Conservation (phyloP, 1,284 basidiomycete genomes). For the Moesziomyces parantarcticus region DNA sequence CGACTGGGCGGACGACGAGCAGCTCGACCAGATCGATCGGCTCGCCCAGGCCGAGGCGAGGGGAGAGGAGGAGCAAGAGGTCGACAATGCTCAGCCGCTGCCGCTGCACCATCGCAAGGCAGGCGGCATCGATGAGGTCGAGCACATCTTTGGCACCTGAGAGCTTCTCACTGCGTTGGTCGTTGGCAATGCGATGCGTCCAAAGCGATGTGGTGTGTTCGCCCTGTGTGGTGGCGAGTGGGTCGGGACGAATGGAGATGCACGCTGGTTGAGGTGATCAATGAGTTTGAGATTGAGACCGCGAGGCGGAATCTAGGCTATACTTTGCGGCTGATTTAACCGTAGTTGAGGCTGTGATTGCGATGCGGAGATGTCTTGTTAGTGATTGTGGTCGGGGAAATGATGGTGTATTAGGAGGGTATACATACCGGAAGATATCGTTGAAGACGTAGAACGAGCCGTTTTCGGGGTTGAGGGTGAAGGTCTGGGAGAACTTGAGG, state of each 20-base stretch:
- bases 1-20: constrained; percentile 59
- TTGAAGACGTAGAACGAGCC: constrained; percentile 83
- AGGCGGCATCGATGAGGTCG: constrained; percentile 62
- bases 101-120: constrained; percentile 54
- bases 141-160: constrained; percentile 58
- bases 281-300: too few species aligned
- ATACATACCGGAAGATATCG: constrained; percentile 61
- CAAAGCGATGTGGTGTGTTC: too few species aligned
- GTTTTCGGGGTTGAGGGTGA: constrained; percentile 86
- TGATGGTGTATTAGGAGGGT: neutral
- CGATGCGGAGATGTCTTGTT: neutral
- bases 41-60: constrained; percentile 42
- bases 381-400: neutral
- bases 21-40: constrained; percentile 35
- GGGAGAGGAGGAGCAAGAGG: constrained; percentile 31
- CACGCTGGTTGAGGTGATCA: too few species aligned
- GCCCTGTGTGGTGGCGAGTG: too few species aligned
- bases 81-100: constrained; percentile 33
- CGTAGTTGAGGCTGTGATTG: constrained; percentile 55
- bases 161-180: neutral
- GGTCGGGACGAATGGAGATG: too few species aligned
- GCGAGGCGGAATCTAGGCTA: neutral
- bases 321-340: constrained; percentile 19
- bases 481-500: constrained; percentile 69
- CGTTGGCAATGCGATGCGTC: too few species aligned